Base-by-base conservation (phyloP, 257 asterid species). In the Nyctanthes arbortristis region DNA sequence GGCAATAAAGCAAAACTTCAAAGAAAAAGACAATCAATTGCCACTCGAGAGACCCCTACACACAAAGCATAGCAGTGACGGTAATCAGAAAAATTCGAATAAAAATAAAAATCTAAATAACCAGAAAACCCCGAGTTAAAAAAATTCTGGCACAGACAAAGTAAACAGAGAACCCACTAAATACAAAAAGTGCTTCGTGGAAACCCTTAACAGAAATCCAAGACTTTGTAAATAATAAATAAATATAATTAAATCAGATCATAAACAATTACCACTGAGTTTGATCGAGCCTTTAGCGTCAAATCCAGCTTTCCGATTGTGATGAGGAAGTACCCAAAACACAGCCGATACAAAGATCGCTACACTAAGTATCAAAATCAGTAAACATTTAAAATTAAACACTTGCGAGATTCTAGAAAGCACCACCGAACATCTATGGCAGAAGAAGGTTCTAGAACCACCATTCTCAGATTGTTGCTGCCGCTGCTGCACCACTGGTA, bases 211-310 rank as follows among this genome's bases (percentile, higher is more conserved):
- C 58, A 18, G 32, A 28, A 31, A 43, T 45, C 22, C 30, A n/a
- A 72, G 63, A 5, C 37, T 20, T 25, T 22, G 64, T 35, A 0
- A 7, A 12, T 16, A 37, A 30, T n/a, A 13, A 70, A 52, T 8
- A 60, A 16, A 58, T 14, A 65, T 57, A 22, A 39, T n/a, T 56
- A 45, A 69, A n/a, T 13, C 29, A 52, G 59, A 52, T 36, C 7
- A 58, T 1, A 39, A 67, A 58, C 18, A 52, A 54, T 65, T 78
- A 92, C 96, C 91, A 28, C 75, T 61, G 65, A 61, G 84, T 80
- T 86, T 84, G 83, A 89, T 66, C 10, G 74, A 78, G 7, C 76
- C 80, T 52, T 73, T 66, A 31, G 91, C 98, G 68, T 92, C 98
- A 69, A 81, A 92, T 34, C 83, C 89, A 39, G 61, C 28, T 24